These are phyloP conservation scores for Tuber umbilicatum DNA, from an alignment of 495 filamentous ascomycete species.

Conservation along the genomic window DNA sequence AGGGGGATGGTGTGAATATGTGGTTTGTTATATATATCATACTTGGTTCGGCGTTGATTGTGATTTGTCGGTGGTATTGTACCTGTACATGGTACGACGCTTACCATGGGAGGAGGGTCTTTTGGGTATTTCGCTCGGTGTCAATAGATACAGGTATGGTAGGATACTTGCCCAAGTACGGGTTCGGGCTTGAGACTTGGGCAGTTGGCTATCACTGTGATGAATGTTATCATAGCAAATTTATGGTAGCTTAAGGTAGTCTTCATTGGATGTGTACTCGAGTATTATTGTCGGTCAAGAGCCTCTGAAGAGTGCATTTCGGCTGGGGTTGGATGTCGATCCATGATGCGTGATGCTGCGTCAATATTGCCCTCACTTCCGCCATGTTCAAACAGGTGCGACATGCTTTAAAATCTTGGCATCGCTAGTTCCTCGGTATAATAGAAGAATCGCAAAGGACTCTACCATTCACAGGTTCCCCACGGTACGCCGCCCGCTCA, in stretches of 20 bases:
- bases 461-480: neutral
- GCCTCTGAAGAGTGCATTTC: neutral
- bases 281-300: neutral
- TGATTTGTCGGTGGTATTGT: neutral
- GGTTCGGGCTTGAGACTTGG: neutral
- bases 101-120: neutral
- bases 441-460: neutral
- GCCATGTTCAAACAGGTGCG: too few relatives aligned
- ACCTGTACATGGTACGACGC: neutral
- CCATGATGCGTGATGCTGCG: neutral
- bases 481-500: too few relatives aligned
- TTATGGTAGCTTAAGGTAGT: neutral
- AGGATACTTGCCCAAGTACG: neutral
- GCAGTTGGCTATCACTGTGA: neutral
- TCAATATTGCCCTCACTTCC: too few relatives aligned
- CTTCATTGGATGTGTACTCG: neutral
- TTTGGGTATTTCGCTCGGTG: neutral
- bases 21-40: neutral
- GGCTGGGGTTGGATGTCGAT: neutral
- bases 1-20: neutral
- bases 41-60: neutral
- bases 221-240: neutral
- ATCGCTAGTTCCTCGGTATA: neutral
- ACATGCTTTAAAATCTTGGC: neutral
- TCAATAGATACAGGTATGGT: neutral